Evolutionary conservation across 2,329 filamentous ascomycete species (phyloP).

Genomic region (Didymella sp.): DNA sequence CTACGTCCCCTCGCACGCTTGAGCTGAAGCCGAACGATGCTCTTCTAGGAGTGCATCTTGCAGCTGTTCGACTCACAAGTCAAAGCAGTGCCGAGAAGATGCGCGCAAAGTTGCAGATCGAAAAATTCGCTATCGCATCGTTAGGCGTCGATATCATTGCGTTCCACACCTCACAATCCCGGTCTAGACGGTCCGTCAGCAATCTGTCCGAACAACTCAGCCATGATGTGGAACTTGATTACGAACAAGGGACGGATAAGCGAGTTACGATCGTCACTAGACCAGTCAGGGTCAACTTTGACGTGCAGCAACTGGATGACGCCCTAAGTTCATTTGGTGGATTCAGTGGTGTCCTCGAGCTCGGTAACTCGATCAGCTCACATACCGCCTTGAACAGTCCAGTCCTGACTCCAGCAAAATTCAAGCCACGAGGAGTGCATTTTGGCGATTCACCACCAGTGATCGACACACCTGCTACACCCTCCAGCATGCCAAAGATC

Average conservation of each 20-base stretch:
- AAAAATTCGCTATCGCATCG: slow-evolving; percentile 57
- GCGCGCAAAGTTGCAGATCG: slow-evolving; percentile 41
- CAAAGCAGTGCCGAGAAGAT: slow-evolving; percentile 24
- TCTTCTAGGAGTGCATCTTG: slow-evolving; percentile 38
- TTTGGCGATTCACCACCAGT: slow-evolving; percentile 60
- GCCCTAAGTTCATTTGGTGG: slow-evolving; percentile 89
- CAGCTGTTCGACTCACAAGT: slow-evolving; percentile 33
- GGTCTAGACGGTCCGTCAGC: slow-evolving; percentile 34
- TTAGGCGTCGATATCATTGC: slow-evolving; percentile 59
- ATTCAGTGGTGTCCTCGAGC: slow-evolving; percentile 86
- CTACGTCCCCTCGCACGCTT: slow-evolving; percentile 20
- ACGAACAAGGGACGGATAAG: slow-evolving; percentile 39
- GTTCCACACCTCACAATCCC: slow-evolving; percentile 52
- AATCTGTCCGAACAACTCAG: slow-evolving; percentile 34
- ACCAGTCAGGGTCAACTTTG: slow-evolving; percentile 76
- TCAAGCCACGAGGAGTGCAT: slow-evolving; percentile 59
- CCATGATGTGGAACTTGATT: slow-evolving; percentile 45
- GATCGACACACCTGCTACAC: slow-evolving; percentile 21
- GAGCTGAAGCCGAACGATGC: slow-evolving; percentile 36
- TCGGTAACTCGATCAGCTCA: slow-evolving; percentile 83
- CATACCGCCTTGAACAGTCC: slow-evolving; percentile 62
- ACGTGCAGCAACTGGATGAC: slow-evolving; percentile 83
- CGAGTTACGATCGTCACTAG: slow-evolving; percentile 73
- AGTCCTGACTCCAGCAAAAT: slow-evolving; percentile 38
- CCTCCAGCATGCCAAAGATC: slow-evolving; percentile 62